Evolutionary conservation across 2,329 filamentous ascomycete species (phyloP), one percentile per base, ranked within the genome.

Genomic region (Cryphonectria nitschkei): DNA sequence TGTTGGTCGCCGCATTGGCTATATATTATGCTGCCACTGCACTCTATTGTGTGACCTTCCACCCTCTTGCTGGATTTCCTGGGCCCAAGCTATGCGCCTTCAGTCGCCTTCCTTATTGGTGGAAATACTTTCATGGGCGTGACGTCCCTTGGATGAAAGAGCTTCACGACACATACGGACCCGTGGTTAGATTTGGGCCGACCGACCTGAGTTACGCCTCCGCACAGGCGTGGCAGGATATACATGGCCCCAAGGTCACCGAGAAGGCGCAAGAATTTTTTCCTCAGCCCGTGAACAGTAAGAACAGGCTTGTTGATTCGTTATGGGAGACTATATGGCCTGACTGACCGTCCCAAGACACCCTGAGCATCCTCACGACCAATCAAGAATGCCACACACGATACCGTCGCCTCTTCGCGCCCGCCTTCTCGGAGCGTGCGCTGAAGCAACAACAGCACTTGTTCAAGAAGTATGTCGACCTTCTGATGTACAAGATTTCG

Each of bases 401-500:
- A 13, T 50, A 75, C 2, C 72, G 75, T 9, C 72, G 72, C 1
- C 54, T 75, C 1, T 76, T 76, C 60, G 69, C 71, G 1, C 75
- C 74, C 2, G 75, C 74, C 3, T 76, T 76, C 66, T 75, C 74
- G 4, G 75, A 75, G 16, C 65, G 75, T 6, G 72, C 71, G 4
- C 22, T 76, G 56, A 72, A 73, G 13, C 66, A 70, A 19, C 75
- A 76, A 41, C 74, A 76, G 56, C 72, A 72, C 11, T 65, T 76
- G 13, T 75, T 84, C 71, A 76, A 78, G 67, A 77, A 75, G 1
- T 82, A 84, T 71, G 78, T 79, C 37, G 76, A 81, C 56, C 72
- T 81, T 32, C 78, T 84, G 64, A 76, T 82, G 58, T 70, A 75
- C 26, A 80, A 79, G 61, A 73, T 84, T 52, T 75, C 75, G n/a